Evolutionary conservation across 1,139 yeast species (phyloP).

Genomic region (Geotrichum carabidarum): DNA sequence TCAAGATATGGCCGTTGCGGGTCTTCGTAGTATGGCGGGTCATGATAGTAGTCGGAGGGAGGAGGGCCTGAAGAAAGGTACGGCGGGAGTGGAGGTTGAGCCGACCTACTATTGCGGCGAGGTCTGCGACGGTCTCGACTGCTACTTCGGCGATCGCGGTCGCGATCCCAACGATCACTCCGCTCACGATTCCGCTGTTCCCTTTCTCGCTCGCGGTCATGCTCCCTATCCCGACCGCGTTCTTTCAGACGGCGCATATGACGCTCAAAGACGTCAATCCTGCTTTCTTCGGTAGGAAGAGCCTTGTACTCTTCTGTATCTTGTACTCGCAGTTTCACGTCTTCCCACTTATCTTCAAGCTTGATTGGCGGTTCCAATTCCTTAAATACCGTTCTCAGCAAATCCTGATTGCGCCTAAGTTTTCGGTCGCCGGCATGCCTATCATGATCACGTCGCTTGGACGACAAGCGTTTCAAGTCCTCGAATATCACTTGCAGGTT

Average conservation of each 20-base stretch:
- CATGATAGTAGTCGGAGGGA: conserved; percentile 19
- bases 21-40: conserved; percentile 24
- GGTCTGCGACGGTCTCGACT: conserved; percentile 10
- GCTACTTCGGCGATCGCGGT: not conserved
- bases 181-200: conserved; percentile 17
- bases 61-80: conserved; percentile 2
- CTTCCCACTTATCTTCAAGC: conserved; percentile 40
- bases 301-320: conserved; percentile 37
- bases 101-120: conserved; percentile 10
- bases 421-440: conserved; percentile 36
- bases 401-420: conserved; percentile 38
- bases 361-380: conserved; percentile 34
- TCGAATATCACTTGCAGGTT: conserved; percentile 23
- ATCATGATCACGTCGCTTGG: conserved; percentile 32
- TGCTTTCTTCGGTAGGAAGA: conserved; percentile 36
- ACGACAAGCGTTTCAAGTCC: conserved; percentile 14
- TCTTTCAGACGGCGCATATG: conserved; percentile 33
- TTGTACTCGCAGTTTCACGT: conserved; percentile 34
- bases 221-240: conserved; percentile 24
- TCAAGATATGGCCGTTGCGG: conserved; percentile 29
- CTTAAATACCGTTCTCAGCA: conserved; percentile 38
- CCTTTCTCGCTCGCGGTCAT: conserved; percentile 24
- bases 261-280: conserved; percentile 36
- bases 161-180: conserved; percentile 12
- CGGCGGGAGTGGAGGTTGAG: not conserved